These are phyloP conservation scores for Microascus cirrosus DNA, from an alignment of 2,329 filamentous ascomycete species.

Conservation along the genomic window DNA sequence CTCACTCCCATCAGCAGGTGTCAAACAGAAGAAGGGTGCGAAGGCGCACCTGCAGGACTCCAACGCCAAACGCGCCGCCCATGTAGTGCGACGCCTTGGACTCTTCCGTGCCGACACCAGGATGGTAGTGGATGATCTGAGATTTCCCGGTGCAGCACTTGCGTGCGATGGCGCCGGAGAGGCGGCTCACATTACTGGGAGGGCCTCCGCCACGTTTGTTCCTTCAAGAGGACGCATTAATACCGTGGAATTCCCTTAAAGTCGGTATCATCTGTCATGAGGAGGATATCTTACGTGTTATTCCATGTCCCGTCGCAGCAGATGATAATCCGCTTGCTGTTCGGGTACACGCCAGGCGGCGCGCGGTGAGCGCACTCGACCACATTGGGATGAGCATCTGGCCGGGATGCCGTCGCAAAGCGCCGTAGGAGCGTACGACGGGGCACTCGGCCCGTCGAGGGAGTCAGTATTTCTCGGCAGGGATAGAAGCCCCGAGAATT, in stretches of 20 bases:
- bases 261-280: not conserved
- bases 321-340: slow-evolving; percentile 11
- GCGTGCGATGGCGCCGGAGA: slow-evolving; percentile 18
- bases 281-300: slow-evolving; percentile 8
- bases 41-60: slow-evolving; percentile 9
- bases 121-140: slow-evolving; percentile 25
- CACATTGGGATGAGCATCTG: not conserved
- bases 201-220: slow-evolving; percentile 14
- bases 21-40: not conserved
- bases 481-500: not conserved
- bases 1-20: not conserved
- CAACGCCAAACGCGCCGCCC: slow-evolving; percentile 14
- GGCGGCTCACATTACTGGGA: slow-evolving; percentile 21
- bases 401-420: not conserved
- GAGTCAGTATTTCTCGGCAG: not conserved
- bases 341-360: not conserved
- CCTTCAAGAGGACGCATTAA: not conserved
- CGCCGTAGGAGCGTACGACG: not conserved
- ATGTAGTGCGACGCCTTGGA: slow-evolving; percentile 11
- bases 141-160: slow-evolving; percentile 12
- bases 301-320: slow-evolving; percentile 27
- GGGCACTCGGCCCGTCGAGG: not conserved
- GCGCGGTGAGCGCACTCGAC: not conserved
- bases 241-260: not conserved
- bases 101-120: slow-evolving; percentile 19